Conservation (phyloP, 257 asterid species). For the Lavandula angustifolia region DNA sequence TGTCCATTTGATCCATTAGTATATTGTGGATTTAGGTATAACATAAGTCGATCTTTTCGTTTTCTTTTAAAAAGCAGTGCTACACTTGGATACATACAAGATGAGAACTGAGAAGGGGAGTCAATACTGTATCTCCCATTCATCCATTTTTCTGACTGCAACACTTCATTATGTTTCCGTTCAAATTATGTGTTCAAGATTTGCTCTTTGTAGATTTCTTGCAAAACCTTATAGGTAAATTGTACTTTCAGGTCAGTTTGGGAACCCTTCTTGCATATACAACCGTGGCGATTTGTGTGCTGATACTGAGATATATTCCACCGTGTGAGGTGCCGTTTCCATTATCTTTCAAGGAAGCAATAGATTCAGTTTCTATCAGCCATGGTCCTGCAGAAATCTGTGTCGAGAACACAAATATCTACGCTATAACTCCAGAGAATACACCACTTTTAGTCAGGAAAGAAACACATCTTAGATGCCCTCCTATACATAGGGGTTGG, state of each 20-base stretch:
- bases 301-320: constrained; percentile 92
- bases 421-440: constrained; percentile 35
- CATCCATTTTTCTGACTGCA: no score
- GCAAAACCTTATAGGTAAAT: constrained; percentile 23
- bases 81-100: not conserved
- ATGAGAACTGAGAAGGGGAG: no score
- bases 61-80: not conserved
- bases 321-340: constrained; percentile 90
- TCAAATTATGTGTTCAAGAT: not conserved
- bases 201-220: not conserved
- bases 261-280: constrained; percentile 98
- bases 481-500: constrained; percentile 43
- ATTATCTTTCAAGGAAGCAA: constrained; percentile 74
- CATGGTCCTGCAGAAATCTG: constrained; percentile 37
- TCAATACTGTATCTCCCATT: no score
- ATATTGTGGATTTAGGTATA: not conserved
- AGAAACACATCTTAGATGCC: constrained; percentile 45
- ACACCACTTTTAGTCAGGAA: constrained; percentile 52
- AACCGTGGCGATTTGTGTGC: constrained; percentile 80
- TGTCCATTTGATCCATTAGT: constrained; percentile 4
- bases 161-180: no score
- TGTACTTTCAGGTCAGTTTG: constrained; percentile 85
- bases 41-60: not conserved
- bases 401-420: constrained; percentile 40
- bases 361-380: constrained; percentile 64